A percentile compares a stretch with the other conserved stretches of the same genome.
Conservation (phyloP, 108 stramenopile genomes). For the Stephanodiscus triporus region DNA sequence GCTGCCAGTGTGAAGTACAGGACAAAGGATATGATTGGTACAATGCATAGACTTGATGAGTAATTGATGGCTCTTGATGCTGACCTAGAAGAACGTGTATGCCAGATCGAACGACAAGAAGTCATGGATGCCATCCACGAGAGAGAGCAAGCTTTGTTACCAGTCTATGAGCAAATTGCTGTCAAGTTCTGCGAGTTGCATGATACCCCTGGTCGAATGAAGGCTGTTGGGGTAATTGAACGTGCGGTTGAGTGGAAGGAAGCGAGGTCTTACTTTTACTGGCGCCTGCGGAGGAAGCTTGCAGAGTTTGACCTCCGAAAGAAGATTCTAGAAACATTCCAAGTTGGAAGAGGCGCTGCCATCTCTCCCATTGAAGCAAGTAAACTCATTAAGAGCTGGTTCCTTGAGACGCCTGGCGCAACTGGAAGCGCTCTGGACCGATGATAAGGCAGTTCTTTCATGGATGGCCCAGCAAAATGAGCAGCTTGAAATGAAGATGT, state of each 20-base stretch:
- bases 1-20: constrained; percentile 98
- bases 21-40: constrained; percentile 86
- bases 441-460: constrained; percentile 80
- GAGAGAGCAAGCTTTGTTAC: constrained; percentile 84
- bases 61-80: constrained; percentile 76
- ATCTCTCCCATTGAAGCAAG: constrained; percentile 75
- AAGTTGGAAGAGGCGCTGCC: constrained; percentile 79
- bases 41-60: constrained; percentile 95
- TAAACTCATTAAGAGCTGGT: constrained; percentile 83
- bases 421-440: constrained; percentile 64
- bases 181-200: constrained; percentile 99
- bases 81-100: constrained; percentile 56
- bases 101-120: constrained; percentile 48
- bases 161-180: constrained; percentile 94
- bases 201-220: constrained; percentile 99
- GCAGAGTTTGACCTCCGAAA: constrained; percentile 95
- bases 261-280: constrained; percentile 94
- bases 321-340: constrained; percentile 78
- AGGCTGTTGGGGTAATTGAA: constrained; percentile 97
- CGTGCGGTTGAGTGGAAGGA: constrained; percentile 90
- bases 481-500: constrained; percentile 75
- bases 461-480: constrained; percentile 85
- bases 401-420: constrained; percentile 66
- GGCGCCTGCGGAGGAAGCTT: constrained; percentile 96
- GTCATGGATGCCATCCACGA: constrained; percentile 46